Base-by-base conservation (phyloP, 352 stramenopile genomes). In the Pythium phragmitis region DNA sequence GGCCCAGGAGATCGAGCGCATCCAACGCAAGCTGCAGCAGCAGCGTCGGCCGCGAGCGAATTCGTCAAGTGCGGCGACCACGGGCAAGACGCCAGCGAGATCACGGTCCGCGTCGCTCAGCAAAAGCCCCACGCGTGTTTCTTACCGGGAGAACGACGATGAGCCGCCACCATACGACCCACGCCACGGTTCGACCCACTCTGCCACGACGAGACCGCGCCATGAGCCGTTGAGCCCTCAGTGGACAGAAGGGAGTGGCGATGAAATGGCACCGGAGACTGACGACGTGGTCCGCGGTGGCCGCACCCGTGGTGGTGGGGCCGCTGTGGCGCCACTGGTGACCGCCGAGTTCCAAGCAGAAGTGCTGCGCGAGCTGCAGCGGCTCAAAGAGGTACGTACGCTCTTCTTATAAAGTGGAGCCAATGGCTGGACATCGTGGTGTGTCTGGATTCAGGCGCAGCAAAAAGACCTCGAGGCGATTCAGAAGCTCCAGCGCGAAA, bases 351-450 rank as follows among this genome's bases (percentile, higher is more conserved):
- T 89, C 45, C 72, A 87, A 61, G 50, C 72, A 0, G 68, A 80
- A 56, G 70, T 89, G 11, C 41, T 89, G 3, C 37, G 67, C 2
- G 76, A 89, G 47, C 62, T 89, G 7, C 74, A 76, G n/a, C 74
- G 74, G 30, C 70, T 87, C 14, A 87, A 84, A 49, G 39, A 84
- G 47, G 73, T 84, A 49, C 48, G 49, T 23, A 63, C 28, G 19
- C 56, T 26, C 16, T 19, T 17, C 4, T 46, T 17, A 46, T 46
- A 3, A 17, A 19, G 26, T 28, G 4, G 26, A 28, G 4, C 26
- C 26, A 46, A 13, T 7, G 12, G 2, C 16, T 46, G 39, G 13
- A 9, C 46, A 12, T 42, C 39, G 6, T 59, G 54, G 13, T 4
- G 12, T 58, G 46, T 41, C 26, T 30, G 26, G 46, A 60, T 34